Conservation (phyloP, 345 rosid species). For the Corchorus capsularis region DNA sequence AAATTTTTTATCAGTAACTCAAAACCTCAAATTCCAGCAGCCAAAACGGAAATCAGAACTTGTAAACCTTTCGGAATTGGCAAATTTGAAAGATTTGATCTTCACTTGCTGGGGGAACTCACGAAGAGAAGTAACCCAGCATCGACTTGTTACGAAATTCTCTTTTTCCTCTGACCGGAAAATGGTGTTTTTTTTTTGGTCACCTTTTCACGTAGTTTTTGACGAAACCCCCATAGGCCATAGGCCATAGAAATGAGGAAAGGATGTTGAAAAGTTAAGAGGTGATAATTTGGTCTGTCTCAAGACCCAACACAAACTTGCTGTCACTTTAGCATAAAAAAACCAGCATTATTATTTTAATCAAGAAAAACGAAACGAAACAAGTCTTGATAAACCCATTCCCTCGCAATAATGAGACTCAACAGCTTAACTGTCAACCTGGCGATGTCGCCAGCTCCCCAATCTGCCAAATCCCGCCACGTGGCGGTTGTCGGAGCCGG, state of each 20-base stretch:
- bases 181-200: too few species aligned
- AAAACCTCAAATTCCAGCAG: too few species aligned
- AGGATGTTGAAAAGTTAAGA: background rate
- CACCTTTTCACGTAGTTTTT: background rate
- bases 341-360: background rate
- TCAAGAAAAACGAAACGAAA: background rate
- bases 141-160: too few species aligned
- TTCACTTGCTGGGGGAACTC: too few species aligned
- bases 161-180: too few species aligned
- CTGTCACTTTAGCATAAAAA: background rate
- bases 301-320: background rate
- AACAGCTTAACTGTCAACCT: background rate
- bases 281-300: background rate
- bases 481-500: conserved; percentile 94
- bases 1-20: too few species aligned
- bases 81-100: too few species aligned
- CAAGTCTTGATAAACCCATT: background rate
- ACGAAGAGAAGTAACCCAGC: too few species aligned
- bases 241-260: too few species aligned
- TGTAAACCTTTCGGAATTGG: too few species aligned
- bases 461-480: conserved; percentile 41
- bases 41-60: too few species aligned
- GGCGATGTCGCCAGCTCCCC: conserved; percentile 35
- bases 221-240: background rate
- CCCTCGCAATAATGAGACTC: background rate